Percentiles rank a stretch among this genome's conserved stretches.
Evolutionary conservation across 1,284 basidiomycete species (phyloP).

Genomic region (Naganishia sp.): DNA sequence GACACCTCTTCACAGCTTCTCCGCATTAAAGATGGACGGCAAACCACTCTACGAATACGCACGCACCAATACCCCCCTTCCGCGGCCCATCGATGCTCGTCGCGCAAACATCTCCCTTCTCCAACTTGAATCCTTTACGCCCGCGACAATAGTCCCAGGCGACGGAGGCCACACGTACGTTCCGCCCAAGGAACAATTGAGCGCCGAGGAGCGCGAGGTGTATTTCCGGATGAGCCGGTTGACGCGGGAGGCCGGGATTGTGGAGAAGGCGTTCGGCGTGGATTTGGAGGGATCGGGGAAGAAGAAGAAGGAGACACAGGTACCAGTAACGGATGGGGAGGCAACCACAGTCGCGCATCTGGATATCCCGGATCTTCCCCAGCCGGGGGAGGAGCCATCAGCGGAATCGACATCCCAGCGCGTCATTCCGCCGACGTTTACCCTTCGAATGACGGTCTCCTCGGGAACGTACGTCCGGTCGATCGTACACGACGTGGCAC

Average conservation of each 20-base stretch:
- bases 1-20: constrained; percentile 66
- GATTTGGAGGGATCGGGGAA: constrained; percentile 35
- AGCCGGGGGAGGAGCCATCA: constrained; percentile 42
- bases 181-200: constrained; percentile 72
- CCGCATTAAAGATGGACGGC: constrained; percentile 97
- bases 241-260: constrained; percentile 45
- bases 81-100: constrained; percentile 88
- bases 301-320: constrained; percentile 43
- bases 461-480: constrained; percentile 96
- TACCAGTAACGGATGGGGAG: constrained; percentile 46
- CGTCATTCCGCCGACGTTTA: constrained; percentile 70
- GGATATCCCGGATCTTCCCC: constrained; percentile 3
- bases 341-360: constrained; percentile 1
- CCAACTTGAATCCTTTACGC: constrained; percentile 47
- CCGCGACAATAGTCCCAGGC: constrained; percentile 45
- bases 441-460: constrained; percentile 84
- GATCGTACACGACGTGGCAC: constrained; percentile 85
- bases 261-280: constrained; percentile 33
- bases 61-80: constrained; percentile 81
- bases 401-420: constrained; percentile 51
- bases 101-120: constrained; percentile 78
- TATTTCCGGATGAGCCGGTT: constrained; percentile 63
- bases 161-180: constrained; percentile 61
- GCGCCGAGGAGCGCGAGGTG: constrained; percentile 67
- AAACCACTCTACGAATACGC: constrained; percentile 96